Evolutionary conservation across 257 asterid genomes (phyloP).

Genomic region (Gynochthodes officinalis): DNA sequence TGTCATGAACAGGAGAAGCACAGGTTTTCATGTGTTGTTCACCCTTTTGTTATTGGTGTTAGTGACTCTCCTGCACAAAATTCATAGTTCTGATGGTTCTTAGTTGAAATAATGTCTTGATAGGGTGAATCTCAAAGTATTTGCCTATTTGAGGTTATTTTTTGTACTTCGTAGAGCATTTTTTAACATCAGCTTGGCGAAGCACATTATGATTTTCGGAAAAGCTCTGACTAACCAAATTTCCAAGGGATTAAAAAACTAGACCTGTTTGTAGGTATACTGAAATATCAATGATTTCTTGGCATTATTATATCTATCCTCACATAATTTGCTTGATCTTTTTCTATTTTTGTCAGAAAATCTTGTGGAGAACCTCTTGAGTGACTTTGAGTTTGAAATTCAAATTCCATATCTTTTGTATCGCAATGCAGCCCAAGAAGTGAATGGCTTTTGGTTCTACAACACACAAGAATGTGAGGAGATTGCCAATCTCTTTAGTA

Average conservation of each 20-base stretch:
- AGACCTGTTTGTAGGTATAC: background rate
- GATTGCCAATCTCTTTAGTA: constrained; percentile 61
- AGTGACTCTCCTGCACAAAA: background rate
- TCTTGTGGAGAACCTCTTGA: constrained; percentile 76
- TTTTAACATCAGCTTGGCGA: background rate
- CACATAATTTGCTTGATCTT: background rate
- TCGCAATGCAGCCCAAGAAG: constrained; percentile 72
- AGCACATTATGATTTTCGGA: background rate
- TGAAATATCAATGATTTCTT: background rate
- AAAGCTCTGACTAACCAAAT: background rate
- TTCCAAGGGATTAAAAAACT: background rate
- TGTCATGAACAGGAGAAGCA: constrained; percentile 72
- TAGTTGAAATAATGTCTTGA: background rate
- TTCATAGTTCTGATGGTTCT: background rate
- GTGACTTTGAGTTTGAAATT: constrained; percentile 76
- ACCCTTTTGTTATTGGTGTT: background rate
- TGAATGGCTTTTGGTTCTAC: constrained; percentile 91
- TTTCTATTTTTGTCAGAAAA: constrained; percentile 26
- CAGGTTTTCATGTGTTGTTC: constrained; percentile 40
- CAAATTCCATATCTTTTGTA: constrained; percentile 74
- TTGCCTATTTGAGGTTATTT: background rate
- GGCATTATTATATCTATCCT: background rate
- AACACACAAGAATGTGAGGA: constrained; percentile 65
- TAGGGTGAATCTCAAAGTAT: background rate
- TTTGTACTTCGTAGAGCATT: background rate